Base-by-base conservation (phyloP, 2,329 filamentous ascomycete genomes). In the Cladosporium sp. region DNA sequence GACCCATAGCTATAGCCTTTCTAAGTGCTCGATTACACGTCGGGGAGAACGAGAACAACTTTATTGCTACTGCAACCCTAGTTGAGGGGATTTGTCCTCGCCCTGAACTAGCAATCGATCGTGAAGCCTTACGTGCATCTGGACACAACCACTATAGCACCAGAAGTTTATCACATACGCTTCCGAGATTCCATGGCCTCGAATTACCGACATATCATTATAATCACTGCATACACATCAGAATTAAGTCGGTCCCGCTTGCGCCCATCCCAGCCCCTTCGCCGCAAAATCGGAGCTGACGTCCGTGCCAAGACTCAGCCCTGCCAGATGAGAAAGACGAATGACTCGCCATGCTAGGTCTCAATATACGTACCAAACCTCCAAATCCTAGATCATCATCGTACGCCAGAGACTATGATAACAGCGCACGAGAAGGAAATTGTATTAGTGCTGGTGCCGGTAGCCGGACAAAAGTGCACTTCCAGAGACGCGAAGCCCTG, bases 231-330 rank as follows among this genome's bases (percentile, higher is more conserved):
- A 46, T 23, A 46, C 8, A 23, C n/a, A 46, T 46, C n/a, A 46
- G 5, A 3, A 46, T 46, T 46, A n/a, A 13, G n/a, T 13, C 7
- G 39, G 8, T 46, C 3, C 39, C 8, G n/a, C 39, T 46, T n/a
- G 39, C 5, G 54, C 54, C 3, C 21, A 39, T 57, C 30, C 23
- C n/a, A 51, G 26, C 48, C 23, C 23, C 48, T 51, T 25, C 30
- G 18, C 30, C 32, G 32, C 54, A 57, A 39, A 57, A 14, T 26
- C 32, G 54, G 54, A 57, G 54, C 54, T 57, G 54, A 57, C 30
- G 54, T 57, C 54, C 54, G 32, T 26, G 54, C 54, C 54, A 57
- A 57, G 54, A 34, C 30, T 36, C 49, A n/a, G 49, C 49, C 49
- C 26, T 53, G n/a, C 39, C n/a, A 21, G 13, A 46, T 10, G 10